Evolutionary conservation across 2,329 filamentous ascomycete species (phyloP).

Genomic region (Onygena corvina): DNA sequence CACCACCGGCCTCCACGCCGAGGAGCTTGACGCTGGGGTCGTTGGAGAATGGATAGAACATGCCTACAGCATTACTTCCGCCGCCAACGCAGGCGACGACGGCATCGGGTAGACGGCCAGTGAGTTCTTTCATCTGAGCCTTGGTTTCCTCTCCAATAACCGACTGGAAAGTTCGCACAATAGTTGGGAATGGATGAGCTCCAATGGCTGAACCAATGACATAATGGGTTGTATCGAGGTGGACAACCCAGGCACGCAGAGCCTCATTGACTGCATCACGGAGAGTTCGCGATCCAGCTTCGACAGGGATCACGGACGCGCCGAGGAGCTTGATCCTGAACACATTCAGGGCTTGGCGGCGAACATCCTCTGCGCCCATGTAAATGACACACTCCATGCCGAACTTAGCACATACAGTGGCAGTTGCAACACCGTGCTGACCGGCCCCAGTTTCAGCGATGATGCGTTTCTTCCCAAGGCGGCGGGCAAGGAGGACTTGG

Average conservation of each 20-base stretch:
- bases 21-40: constrained; percentile 77
- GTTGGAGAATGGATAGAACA: constrained; percentile 93
- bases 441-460: constrained; percentile 97
- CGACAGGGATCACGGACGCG: constrained; percentile 82
- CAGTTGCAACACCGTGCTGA: constrained; percentile 94
- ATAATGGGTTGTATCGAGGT: constrained; percentile 91
- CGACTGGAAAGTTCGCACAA: constrained; percentile 93
- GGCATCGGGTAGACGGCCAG: constrained; percentile 83
- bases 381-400: constrained; percentile 96
- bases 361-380: constrained; percentile 96
- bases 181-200: constrained; percentile 93
- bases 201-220: constrained; percentile 96
- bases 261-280: constrained; percentile 92
- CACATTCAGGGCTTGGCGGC: constrained; percentile 90
- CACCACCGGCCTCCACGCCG: constrained; percentile 89
- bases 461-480: constrained; percentile 88
- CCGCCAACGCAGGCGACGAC: constrained; percentile 95
- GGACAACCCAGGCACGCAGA: constrained; percentile 82
- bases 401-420: constrained; percentile 95
- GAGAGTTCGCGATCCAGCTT: constrained; percentile 73
- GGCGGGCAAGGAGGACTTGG: constrained; percentile 72
- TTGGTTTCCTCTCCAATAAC: constrained; percentile 94
- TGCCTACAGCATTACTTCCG: constrained; percentile 87
- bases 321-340: constrained; percentile 97
- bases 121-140: constrained; percentile 71